Evolutionary conservation across 768 basidiomycete species (phyloP).

Genomic region (Boletus pseudo-olivaceus): DNA sequence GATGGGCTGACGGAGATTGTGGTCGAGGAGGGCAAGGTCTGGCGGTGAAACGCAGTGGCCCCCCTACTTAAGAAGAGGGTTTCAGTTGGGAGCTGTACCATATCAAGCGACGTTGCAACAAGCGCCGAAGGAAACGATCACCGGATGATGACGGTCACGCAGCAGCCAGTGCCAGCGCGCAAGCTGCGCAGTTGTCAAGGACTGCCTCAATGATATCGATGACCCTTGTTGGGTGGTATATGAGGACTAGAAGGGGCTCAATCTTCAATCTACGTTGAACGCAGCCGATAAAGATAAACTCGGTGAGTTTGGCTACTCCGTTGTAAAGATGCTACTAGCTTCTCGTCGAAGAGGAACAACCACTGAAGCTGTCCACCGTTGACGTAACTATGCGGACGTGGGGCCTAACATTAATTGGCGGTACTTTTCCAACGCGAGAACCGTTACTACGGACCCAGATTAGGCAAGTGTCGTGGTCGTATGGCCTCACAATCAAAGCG

Average conservation of each 20-base stretch:
- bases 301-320: neutral
- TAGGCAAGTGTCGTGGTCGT: neutral
- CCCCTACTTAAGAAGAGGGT: constrained; percentile 1
- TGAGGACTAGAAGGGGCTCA: neutral
- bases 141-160: neutral
- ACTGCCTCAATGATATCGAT: constrained; percentile 1
- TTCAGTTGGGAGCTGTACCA: neutral
- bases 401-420: no score
- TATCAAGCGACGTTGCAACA: neutral
- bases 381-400: no score
- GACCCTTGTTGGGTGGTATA: neutral
- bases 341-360: no score
- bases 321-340: neutral
- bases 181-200: neutral
- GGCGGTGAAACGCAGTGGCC: neutral
- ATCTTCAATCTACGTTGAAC: no score
- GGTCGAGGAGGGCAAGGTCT: neutral
- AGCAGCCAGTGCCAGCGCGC: no score
- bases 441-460: neutral
- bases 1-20: neutral
- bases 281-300: no score
- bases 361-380: neutral
- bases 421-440: no score
- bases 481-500: neutral
- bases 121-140: constrained; percentile 2